phyloP scores from a whole-genome alignment of 2,329 filamentous ascomycete genomes.

The Monilinia fructigena region DNA sequence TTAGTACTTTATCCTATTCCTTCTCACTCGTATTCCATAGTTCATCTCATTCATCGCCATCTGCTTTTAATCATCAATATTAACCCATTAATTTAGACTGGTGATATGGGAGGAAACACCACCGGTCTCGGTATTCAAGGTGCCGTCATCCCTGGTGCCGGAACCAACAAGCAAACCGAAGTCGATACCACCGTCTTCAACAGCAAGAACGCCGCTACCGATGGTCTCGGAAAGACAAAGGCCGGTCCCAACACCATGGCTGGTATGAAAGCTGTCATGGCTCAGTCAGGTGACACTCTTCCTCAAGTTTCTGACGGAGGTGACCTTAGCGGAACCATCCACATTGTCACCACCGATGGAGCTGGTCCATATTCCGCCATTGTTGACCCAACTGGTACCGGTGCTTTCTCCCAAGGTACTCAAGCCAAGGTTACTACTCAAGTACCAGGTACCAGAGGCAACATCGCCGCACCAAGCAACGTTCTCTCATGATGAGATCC shows the following conservation, averaged over 20 bases:
- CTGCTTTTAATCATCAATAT: conserved; percentile 15
- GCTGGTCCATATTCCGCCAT: conserved; percentile 57
- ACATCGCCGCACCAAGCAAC: conserved; percentile 39
- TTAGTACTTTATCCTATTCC: conserved; percentile 23
- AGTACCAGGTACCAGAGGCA: conserved; percentile 47
- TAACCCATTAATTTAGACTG: conserved; percentile 29
- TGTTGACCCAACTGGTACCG: conserved; percentile 61
- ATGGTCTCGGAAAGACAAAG: conserved; percentile 59
- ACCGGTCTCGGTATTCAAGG: conserved; percentile 46
- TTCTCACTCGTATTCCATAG: neutral
- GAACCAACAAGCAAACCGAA: conserved; percentile 46
- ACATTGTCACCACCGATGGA: conserved; percentile 67
- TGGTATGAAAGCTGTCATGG: conserved; percentile 58
- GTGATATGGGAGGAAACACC: conserved; percentile 46
- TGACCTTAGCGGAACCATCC: conserved; percentile 59
- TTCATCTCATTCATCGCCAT: neutral
- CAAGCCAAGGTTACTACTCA: conserved; percentile 55
- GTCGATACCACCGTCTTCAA: conserved; percentile 49
- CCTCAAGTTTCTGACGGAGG: conserved; percentile 61
- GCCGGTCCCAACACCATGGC: conserved; percentile 53
- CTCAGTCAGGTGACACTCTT: conserved; percentile 53
- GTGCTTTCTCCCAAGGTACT: conserved; percentile 47
- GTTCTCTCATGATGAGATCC: conserved; percentile 32
- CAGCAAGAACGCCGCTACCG: conserved; percentile 53
- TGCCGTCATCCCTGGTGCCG: conserved; percentile 44